Evolutionary conservation across 768 basidiomycete genomes (phyloP), one percentile per base, ranked within the genome.

Genomic region (Suillus placidus): DNA sequence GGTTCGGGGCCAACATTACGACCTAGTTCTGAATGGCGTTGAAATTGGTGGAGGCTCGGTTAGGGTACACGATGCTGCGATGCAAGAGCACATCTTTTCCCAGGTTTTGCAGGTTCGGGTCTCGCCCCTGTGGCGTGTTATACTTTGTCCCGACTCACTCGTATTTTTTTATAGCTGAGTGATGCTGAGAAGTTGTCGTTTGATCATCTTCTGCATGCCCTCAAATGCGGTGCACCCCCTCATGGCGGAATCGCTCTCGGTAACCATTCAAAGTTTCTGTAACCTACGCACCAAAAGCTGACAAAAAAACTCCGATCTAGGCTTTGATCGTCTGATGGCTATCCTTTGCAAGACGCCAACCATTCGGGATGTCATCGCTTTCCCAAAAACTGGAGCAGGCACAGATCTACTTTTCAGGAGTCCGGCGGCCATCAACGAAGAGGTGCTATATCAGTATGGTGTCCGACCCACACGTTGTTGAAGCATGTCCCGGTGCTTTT

Each of bases 41-140:
- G 95, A 98, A 80, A 92, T 98, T 69, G 95, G 94, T 9, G 95
- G 95, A 34, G 95, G 95, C 34, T 94, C 92, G 47, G 95, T 98
- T 67, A 88, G 95, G 72, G 86, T 98, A 30, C 95, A 98, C 73
- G 94, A 97, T 77, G 87, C 92, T 8, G 76, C 73, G 54, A 89
- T 97, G 87, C 95, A 97, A 74, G 91, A 95, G 68, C 83, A 88
- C 76, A 87, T 97, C 67, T 90, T 97, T 67, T 75, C 77, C 58
- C 74, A 92, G 54, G 82, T 97, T 52, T 81, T 98, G 49, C 85
- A 94, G 86, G 95, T 93, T 69, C 69, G 83, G 43, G 54, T 51
- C 68, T 54, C 32, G 54, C 32, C 56, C 45, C 54, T 47, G 43
- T 55, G 66, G 60, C 49, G 55, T 69, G 62, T 64, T 68, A 61